These are phyloP conservation scores for Xylaria sp. DNA, from an alignment of 2,329 filamentous ascomycete genomes.

Conservation along the genomic window DNA sequence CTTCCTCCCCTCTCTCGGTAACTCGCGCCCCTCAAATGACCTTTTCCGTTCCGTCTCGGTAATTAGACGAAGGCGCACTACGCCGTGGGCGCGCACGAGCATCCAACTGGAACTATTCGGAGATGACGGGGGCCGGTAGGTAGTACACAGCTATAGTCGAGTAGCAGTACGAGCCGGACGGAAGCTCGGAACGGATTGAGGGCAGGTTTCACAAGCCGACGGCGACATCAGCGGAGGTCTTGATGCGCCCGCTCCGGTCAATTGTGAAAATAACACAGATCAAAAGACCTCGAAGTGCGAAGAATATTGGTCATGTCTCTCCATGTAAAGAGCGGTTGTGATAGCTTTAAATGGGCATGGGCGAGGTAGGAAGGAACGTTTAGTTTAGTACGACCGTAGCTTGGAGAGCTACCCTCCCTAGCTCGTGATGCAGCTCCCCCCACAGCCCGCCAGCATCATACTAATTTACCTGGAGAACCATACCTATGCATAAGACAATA, in stretches of 20 bases:
- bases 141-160: not conserved
- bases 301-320: not conserved
- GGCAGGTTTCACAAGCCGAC: not conserved
- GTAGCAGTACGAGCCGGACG: not conserved
- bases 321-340: not conserved
- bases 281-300: not conserved
- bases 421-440: conserved; percentile 1
- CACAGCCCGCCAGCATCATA: not conserved
- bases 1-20: not conserved
- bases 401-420: too few species aligned
- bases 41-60: not conserved
- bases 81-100: not conserved
- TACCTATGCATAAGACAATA: too few species aligned
- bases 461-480: not conserved
- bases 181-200: not conserved
- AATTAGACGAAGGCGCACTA: not conserved
- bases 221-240: not conserved
- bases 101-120: conserved; percentile 13
- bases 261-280: not conserved
- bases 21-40: not conserved
- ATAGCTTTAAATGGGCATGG: not conserved
- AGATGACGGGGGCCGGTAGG: conserved; percentile 3
- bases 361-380: too few species aligned
- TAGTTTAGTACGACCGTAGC: too few species aligned
- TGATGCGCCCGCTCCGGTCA: not conserved